These are phyloP conservation scores for Glycine latifolia DNA, from an alignment of 306 rosid genomes.

Conservation along the genomic window DNA sequence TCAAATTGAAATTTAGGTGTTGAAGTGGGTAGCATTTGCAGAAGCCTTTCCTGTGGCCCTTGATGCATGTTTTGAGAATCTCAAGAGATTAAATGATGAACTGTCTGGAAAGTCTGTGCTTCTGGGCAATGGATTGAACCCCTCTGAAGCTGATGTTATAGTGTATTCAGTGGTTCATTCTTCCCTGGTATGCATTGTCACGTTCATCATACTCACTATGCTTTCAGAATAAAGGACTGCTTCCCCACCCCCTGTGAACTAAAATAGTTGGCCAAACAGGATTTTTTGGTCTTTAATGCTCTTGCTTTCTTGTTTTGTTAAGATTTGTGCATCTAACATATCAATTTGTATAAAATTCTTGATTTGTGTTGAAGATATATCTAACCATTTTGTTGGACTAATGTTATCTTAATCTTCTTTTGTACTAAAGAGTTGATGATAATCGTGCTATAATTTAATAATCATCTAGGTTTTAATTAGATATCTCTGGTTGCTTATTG, in stretches of 20 bases:
- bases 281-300: background rate
- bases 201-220: background rate
- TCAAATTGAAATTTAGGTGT: conserved; percentile 56
- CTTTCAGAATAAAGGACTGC: background rate
- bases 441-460: background rate
- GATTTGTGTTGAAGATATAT: conserved; percentile 34
- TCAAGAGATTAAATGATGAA: conserved; percentile 69
- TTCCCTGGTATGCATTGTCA: conserved; percentile 64
- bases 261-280: conserved; percentile 22
- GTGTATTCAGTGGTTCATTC: conserved; percentile 82
- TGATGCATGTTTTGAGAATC: conserved; percentile 61
- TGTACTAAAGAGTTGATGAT: conserved; percentile 14
- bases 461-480: conserved; percentile 43
- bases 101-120: conserved; percentile 72
- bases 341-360: background rate
- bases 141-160: conserved; percentile 78
- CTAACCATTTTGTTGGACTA: conserved; percentile 17
- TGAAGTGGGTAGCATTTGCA: conserved; percentile 80
- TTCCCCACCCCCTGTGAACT: background rate
- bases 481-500: conserved; percentile 54
- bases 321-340: conserved; percentile 1
- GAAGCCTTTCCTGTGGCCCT: conserved; percentile 65
- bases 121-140: conserved; percentile 73
- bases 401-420: conserved; percentile 17
- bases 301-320: background rate